These are phyloP conservation scores for Imleria badia DNA, from an alignment of 768 basidiomycete species.

Conservation along the genomic window DNA sequence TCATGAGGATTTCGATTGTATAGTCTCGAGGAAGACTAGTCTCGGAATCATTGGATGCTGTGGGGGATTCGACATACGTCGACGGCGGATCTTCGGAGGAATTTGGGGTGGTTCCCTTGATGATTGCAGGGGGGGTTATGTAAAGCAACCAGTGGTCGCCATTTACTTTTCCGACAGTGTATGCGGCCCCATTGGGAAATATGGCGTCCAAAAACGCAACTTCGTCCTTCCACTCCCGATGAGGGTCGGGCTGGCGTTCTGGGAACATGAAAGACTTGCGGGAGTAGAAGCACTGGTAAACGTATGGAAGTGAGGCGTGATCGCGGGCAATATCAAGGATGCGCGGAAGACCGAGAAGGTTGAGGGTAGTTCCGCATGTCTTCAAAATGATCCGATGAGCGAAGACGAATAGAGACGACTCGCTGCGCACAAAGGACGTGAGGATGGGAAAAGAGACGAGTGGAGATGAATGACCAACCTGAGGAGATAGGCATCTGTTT, in stretches of 20 bases:
- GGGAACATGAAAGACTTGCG: conserved; percentile 99
- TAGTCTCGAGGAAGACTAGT: conserved; percentile 58
- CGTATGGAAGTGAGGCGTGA: conserved; percentile 62
- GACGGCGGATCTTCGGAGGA: conserved; percentile 15
- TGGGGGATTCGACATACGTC: conserved; percentile 10
- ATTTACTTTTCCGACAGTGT: conserved; percentile 96
- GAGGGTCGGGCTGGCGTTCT: conserved; percentile 89
- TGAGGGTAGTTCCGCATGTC: conserved; percentile 98
- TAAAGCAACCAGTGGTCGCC: conserved; percentile 99
- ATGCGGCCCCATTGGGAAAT: conserved; percentile 87
- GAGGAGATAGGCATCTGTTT: conserved; percentile 92
- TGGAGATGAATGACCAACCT: conserved; percentile 55
- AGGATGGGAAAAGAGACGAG: conserved; percentile 9
- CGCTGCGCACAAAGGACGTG: conserved; percentile 50
- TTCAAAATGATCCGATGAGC: conserved; percentile 96
- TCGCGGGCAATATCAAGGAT: conserved; percentile 90
- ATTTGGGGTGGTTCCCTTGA: conserved; percentile 23
- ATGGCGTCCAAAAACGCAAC: conserved; percentile 88
- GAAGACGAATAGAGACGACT: conserved; percentile 94
- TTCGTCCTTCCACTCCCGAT: conserved; percentile 92
- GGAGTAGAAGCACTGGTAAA: conserved; percentile 95
- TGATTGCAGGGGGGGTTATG: conserved; percentile 63
- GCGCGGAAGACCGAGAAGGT: conserved; percentile 90
- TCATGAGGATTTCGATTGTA: conserved; percentile 99
- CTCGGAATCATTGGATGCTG: conserved; percentile 13